Percentiles rank a stretch among this genome's conserved stretches.
Evolutionary conservation across 225 moss, liverwort and hornwort species (phyloP).

Genomic region (Takakia lepidozioides): DNA sequence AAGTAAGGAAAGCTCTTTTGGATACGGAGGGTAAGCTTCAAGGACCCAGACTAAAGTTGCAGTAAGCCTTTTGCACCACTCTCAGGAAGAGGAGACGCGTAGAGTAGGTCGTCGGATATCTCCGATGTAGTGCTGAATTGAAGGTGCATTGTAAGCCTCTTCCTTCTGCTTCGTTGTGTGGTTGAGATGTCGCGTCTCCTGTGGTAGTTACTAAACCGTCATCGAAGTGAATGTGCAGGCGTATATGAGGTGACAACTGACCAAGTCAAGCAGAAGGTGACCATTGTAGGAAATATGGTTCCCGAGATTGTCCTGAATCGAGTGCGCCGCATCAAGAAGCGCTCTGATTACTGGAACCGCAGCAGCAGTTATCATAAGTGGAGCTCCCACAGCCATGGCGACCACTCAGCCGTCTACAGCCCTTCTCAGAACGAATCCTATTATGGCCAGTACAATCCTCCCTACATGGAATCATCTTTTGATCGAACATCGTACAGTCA

Average conservation of each 20-base stretch:
- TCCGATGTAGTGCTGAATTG: no score
- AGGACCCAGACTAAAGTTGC: no score
- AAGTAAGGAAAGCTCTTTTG: background rate
- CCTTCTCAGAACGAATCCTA: background rate
- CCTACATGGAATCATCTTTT: background rate
- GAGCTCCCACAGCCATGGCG: conserved; percentile 3
- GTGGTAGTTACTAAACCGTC: no score
- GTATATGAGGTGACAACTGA: background rate
- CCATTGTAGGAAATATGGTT: background rate
- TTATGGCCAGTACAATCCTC: background rate
- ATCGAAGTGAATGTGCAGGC: no score
- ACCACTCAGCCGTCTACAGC: background rate
- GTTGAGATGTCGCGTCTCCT: no score
- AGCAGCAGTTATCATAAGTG: background rate
- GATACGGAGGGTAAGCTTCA: no score
- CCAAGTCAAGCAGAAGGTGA: background rate
- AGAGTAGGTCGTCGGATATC: no score
- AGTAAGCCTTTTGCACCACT: no score
- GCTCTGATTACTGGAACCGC: background rate
- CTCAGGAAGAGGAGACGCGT: no score
- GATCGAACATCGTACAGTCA: conserved; percentile 2
- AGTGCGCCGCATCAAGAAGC: conserved; percentile 1
- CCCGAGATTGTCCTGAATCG: background rate
- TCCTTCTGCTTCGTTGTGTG: no score
- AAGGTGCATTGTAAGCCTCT: no score